Percentiles rank a stretch among this genome's conserved stretches.
Evolutionary conservation across 2,329 filamentous ascomycete species (phyloP).

Genomic region (Ceratocystis cacaofunesta): DNA sequence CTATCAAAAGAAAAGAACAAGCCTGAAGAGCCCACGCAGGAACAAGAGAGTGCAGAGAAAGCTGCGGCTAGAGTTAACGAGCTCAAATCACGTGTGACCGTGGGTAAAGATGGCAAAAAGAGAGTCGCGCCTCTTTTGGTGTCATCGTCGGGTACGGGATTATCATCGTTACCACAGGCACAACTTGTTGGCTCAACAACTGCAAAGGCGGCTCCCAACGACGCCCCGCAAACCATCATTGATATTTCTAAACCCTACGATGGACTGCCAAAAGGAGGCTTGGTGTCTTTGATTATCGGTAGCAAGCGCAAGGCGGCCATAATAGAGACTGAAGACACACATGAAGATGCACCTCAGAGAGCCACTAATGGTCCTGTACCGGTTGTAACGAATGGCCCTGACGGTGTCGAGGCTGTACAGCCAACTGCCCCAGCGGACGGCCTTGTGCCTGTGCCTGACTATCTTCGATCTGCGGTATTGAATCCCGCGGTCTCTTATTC

Average conservation of each 20-base stretch:
- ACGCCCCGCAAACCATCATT: conserved; percentile 65
- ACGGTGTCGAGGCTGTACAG: conserved; percentile 65
- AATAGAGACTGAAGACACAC: conserved; percentile 59
- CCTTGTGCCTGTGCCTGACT: conserved; percentile 59
- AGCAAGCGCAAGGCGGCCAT: conserved; percentile 77
- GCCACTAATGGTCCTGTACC: conserved; percentile 52
- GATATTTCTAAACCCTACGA: conserved; percentile 92
- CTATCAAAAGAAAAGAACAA: conserved; percentile 24
- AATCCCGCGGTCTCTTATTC: conserved; percentile 70
- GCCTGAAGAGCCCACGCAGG: conserved; percentile 21
- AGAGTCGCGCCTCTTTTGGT: conserved; percentile 83
- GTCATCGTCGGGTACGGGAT: conserved; percentile 71
- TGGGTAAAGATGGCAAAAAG: conserved; percentile 95
- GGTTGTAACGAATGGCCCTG: conserved; percentile 60
- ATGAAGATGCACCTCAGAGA: conserved; percentile 38
- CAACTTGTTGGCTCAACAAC: conserved; percentile 67
- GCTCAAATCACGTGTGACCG: conserved; percentile 80
- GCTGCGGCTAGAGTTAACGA: conserved; percentile 38
- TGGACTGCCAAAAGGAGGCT: conserved; percentile 75
- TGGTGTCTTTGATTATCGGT: conserved; percentile 72
- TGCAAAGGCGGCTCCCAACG: conserved; percentile 46
- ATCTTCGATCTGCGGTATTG: conserved; percentile 71
- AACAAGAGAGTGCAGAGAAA: conserved; percentile 39
- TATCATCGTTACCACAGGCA: conserved; percentile 77
- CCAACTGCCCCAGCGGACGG: conserved; percentile 44